These are phyloP conservation scores for Musa acuminata DNA, from an alignment of 176 grass and related monocot genomes.

Conservation along the genomic window DNA sequence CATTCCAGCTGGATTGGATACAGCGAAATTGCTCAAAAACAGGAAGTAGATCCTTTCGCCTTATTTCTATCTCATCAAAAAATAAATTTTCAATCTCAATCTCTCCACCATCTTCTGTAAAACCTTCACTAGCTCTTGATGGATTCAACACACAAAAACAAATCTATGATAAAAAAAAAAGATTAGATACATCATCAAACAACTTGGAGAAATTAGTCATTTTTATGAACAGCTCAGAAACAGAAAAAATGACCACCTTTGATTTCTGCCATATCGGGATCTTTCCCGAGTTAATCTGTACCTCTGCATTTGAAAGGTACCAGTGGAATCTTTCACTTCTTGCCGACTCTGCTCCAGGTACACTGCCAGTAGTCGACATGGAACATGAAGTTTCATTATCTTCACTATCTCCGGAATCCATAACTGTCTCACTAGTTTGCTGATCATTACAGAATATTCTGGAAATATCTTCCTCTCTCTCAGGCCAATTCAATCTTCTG, in stretches of 20 bases:
- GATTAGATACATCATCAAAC: slow-evolving; percentile 8
- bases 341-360: slow-evolving; percentile 37
- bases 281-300: slow-evolving; percentile 64
- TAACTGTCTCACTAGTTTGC: slow-evolving; percentile 34
- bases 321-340: slow-evolving; percentile 62
- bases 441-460: slow-evolving; percentile 41
- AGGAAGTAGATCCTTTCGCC: slow-evolving; percentile 71
- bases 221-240: slow-evolving; percentile 19
- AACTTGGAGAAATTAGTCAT: slow-evolving; percentile 15
- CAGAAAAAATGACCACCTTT: slow-evolving; percentile 47
- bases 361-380: slow-evolving; percentile 39
- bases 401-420: slow-evolving; percentile 56
- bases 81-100: slow-evolving; percentile 80
- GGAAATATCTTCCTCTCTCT: slow-evolving; percentile 72
- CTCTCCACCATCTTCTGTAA: slow-evolving; percentile 48
- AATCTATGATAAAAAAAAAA: slow-evolving; percentile 53
- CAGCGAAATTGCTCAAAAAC: slow-evolving; percentile 88
- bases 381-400: slow-evolving; percentile 48
- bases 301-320: slow-evolving; percentile 95
- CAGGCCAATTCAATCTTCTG: slow-evolving; percentile 89
- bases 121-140: slow-evolving; percentile 27
- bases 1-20: slow-evolving; percentile 45
- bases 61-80: slow-evolving; percentile 72
- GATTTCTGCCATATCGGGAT: slow-evolving; percentile 99
- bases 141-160: slow-evolving; percentile 77